These are phyloP conservation scores for Dispira simplex DNA, from an alignment of 192 early-diverging fungal species.

Conservation along the genomic window DNA sequence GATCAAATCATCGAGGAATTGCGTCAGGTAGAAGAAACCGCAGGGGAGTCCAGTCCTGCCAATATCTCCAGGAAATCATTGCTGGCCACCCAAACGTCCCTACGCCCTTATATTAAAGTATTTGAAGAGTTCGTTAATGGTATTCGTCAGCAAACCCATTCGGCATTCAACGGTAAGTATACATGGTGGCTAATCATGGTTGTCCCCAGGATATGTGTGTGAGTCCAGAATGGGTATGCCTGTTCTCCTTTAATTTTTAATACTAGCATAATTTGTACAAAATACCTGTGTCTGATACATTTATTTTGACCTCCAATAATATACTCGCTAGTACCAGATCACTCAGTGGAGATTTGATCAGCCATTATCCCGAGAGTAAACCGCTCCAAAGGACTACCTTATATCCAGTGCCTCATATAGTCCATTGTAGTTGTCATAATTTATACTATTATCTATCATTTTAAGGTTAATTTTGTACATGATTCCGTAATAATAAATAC, in stretches of 20 bases:
- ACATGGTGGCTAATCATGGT: background rate
- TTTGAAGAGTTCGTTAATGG: constrained; percentile 54
- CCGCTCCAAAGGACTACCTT: too few relatives aligned
- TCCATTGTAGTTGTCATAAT: too few relatives aligned
- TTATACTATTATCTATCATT: too few relatives aligned
- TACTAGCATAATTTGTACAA: background rate
- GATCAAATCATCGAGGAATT: constrained; percentile 46
- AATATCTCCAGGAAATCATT: background rate
- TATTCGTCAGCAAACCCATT: constrained; percentile 20
- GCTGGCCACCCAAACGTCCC: constrained; percentile 31
- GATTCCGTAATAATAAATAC: too few relatives aligned
- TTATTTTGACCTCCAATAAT: background rate
- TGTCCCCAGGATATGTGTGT: constrained; percentile 3
- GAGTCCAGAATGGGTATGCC: constrained; percentile 14
- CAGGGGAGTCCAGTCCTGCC: too few relatives aligned
- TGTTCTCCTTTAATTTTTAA: background rate
- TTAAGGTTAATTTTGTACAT: too few relatives aligned
- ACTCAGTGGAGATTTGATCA: too few relatives aligned
- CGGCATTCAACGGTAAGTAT: constrained; percentile 24
- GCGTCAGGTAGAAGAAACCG: constrained; percentile 13
- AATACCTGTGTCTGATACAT: background rate
- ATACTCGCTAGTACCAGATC: too few relatives aligned
- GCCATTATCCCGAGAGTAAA: too few relatives aligned
- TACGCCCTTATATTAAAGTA: constrained; percentile 37
- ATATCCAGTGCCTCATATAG: too few relatives aligned